Conservation (phyloP, 1,284 basidiomycete species). For the Xerocomus amazonicus region DNA sequence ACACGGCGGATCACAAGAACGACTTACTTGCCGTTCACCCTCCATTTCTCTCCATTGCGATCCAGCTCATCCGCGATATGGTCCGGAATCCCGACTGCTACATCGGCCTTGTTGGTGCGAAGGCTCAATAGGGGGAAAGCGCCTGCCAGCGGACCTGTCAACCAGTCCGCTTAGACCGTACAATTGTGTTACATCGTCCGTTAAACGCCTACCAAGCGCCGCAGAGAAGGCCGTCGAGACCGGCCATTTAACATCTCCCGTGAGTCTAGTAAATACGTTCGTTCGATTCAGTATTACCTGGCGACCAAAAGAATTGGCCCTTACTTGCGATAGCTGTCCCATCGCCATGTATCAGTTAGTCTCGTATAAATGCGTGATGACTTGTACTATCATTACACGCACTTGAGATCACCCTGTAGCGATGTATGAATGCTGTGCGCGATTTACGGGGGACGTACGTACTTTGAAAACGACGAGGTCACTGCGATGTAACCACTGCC, state of each 20-base stretch:
- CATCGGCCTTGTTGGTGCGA: constrained; percentile 95
- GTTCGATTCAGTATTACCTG: constrained; percentile 21
- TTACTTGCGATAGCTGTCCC: constrained; percentile 76
- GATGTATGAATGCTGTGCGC: background rate
- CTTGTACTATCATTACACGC: constrained; percentile 25
- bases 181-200: background rate
- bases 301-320: constrained; percentile 32
- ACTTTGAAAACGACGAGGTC: constrained; percentile 91
- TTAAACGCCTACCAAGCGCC: constrained; percentile 62
- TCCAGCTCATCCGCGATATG: constrained; percentile 69
- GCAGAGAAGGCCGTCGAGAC: constrained; percentile 74
- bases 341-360: constrained; percentile 2
- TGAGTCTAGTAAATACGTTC: constrained; percentile 55
- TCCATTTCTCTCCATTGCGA: constrained; percentile 68
- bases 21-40: constrained; percentile 76
- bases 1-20: background rate
- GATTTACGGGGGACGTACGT: constrained; percentile 8
- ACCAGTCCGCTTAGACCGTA: constrained; percentile 4
- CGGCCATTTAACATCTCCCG: constrained; percentile 89
- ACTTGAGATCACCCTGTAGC: constrained; percentile 84
- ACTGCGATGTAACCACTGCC: constrained; percentile 57
- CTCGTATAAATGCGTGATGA: background rate
- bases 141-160: constrained; percentile 71
- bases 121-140: constrained; percentile 80
- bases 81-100: constrained; percentile 75